Evolutionary conservation across 2,329 filamentous ascomycete species (phyloP).

Genomic region (Exophiala oligosperma): DNA sequence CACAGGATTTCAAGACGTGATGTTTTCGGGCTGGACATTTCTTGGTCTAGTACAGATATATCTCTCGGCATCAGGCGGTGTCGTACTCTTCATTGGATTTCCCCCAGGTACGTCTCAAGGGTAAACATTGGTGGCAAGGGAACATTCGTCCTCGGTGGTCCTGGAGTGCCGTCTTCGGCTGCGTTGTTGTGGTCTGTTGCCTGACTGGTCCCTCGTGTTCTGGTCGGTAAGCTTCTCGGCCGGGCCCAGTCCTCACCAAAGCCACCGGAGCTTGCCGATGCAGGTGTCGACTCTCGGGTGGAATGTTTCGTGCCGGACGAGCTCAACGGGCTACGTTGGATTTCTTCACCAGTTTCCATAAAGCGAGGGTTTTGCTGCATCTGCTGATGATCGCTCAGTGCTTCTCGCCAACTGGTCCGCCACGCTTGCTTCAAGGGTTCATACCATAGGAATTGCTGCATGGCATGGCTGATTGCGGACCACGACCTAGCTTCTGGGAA

Average conservation of each 20-base stretch:
- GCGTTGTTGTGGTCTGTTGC: not conserved
- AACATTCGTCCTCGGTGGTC: not conserved
- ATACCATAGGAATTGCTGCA: constrained; percentile 21
- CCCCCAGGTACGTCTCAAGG: constrained; percentile 15
- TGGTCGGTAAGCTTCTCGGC: not conserved
- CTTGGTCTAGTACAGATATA: too few species aligned
- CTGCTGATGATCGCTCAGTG: not conserved
- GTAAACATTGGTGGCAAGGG: constrained; percentile 17
- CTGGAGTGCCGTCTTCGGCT: not conserved
- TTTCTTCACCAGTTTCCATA: not conserved
- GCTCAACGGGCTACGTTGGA: not conserved
- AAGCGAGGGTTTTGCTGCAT: not conserved
- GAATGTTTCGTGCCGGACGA: not conserved
- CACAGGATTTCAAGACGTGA: too few species aligned
- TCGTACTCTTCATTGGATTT: constrained; percentile 1
- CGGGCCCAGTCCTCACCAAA: not conserved
- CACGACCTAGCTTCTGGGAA: constrained; percentile 14
- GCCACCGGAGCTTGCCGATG: not conserved
- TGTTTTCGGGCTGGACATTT: too few species aligned
- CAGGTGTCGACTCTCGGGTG: not conserved
- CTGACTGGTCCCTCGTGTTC: not conserved
- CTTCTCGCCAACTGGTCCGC: constrained; percentile 7
- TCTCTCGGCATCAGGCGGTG: too few species aligned
- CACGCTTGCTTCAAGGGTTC: constrained; percentile 11
- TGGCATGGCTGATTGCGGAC: constrained; percentile 4